Evolutionary conservation across 2,329 filamentous ascomycete species (phyloP).

Genomic region (Didymella sp.): DNA sequence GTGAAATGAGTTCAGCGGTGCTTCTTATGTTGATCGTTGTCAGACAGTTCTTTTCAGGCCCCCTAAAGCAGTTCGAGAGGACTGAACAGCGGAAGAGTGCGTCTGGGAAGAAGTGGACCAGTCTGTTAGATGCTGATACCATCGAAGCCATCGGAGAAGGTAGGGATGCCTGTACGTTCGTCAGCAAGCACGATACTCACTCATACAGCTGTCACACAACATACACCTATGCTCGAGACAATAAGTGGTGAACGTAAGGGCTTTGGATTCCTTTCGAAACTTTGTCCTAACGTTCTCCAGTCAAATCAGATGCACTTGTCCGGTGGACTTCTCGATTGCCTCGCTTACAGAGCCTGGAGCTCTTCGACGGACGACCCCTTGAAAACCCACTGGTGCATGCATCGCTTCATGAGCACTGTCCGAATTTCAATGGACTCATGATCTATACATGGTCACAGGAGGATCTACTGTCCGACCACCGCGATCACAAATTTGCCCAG

Average conservation of each 20-base stretch:
- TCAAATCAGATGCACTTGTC: conserved; percentile 61
- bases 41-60: conserved; percentile 61
- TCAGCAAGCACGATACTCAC: conserved; percentile 18
- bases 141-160: conserved; percentile 59
- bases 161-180: conserved; percentile 30
- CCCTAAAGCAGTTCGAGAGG: conserved; percentile 54
- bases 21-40: conserved; percentile 13
- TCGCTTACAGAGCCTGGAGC: conserved; percentile 64
- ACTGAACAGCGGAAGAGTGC: conserved; percentile 30
- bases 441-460: conserved; percentile 60
- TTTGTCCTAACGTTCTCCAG: conserved; percentile 35
- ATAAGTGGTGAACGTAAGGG: conserved; percentile 61
- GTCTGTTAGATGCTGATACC: conserved; percentile 52
- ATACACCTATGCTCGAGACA: conserved; percentile 63
- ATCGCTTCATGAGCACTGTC: conserved; percentile 65
- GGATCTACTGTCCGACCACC: conserved; percentile 48
- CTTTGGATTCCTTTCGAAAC: background rate
- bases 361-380: conserved; percentile 68
- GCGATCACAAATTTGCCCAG: conserved; percentile 64
- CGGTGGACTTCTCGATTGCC: conserved; percentile 66
- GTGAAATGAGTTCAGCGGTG: conserved; percentile 32
- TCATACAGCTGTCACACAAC: conserved; percentile 53
- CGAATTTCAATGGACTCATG: conserved; percentile 65
- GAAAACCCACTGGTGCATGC: conserved; percentile 60
- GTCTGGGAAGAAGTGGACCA: conserved; percentile 39